These are phyloP conservation scores for Acacia acuminata DNA, from an alignment of 306 rosid species.

Conservation along the genomic window DNA sequence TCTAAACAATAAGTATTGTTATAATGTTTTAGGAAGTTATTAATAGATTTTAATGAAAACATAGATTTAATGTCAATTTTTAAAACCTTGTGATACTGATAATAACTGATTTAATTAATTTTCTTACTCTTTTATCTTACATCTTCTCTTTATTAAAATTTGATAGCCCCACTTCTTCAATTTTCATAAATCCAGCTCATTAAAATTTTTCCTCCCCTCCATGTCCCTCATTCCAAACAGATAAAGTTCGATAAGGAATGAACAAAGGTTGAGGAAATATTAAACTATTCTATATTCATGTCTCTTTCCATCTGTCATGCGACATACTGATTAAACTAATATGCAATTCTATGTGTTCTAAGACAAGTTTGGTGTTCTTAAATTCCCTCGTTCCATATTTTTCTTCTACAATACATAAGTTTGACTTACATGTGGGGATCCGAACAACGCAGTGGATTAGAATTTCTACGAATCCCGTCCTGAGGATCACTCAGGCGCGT, in stretches of 20 bases:
- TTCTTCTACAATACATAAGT: conserved; percentile 25
- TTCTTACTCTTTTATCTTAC: too few relatives aligned
- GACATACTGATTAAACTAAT: conserved; percentile 4
- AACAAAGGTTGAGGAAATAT: neutral
- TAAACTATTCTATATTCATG: neutral
- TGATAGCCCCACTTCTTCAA: too few relatives aligned
- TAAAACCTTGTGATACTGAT: neutral
- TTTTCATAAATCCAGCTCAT: too few relatives aligned
- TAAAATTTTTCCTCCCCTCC: too few relatives aligned
- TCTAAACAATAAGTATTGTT: neutral
- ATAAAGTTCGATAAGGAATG: neutral
- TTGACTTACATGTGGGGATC: too few relatives aligned
- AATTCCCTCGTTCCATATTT: conserved; percentile 11
- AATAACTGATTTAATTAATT: neutral
- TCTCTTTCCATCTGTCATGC: neutral
- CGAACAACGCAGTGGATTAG: too few relatives aligned
- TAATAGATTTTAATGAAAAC: neutral
- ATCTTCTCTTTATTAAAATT: too few relatives aligned
- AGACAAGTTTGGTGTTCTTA: conserved; percentile 23
- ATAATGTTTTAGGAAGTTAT: neutral
- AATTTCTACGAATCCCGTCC: too few relatives aligned
- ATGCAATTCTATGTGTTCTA: neutral
- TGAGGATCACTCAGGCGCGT: too few relatives aligned
- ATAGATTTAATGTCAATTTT: too few relatives aligned
- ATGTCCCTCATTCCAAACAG: too few relatives aligned